phyloP scores from a whole-genome alignment of 2,329 filamentous ascomycete genomes.

The Dryadomyces sulphureus region DNA sequence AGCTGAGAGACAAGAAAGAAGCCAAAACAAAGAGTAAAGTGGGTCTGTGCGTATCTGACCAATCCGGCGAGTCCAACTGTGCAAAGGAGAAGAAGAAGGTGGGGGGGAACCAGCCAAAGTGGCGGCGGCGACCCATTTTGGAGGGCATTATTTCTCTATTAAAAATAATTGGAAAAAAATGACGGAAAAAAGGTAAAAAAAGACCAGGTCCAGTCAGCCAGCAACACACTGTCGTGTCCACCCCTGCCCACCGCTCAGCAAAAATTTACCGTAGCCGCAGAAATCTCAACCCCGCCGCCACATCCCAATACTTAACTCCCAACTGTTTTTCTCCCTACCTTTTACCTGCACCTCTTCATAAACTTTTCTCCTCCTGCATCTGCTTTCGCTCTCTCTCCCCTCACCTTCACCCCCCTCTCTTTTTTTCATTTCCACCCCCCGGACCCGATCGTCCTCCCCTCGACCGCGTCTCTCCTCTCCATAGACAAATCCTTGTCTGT shows the following conservation, averaged over 20 bases:
- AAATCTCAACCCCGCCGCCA: slow-evolving; percentile 12
- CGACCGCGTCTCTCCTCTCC: background rate
- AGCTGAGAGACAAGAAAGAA: no score
- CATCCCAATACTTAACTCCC: slow-evolving; percentile 4
- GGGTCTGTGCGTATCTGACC: no score
- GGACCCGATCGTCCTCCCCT: background rate
- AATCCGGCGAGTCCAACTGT: no score
- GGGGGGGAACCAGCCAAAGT: no score
- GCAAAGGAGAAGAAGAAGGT: no score
- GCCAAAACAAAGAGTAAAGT: no score
- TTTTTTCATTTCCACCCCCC: background rate
- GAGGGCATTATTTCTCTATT: background rate
- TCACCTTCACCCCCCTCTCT: background rate
- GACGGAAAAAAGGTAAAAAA: slow-evolving; percentile 1
- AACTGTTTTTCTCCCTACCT: slow-evolving; percentile 4
- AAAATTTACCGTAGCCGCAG: slow-evolving; percentile 11
- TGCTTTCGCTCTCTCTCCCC: background rate
- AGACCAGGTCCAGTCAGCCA: slow-evolving; percentile 3
- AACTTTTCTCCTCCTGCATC: background rate
- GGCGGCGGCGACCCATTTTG: no score
- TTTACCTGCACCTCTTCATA: slow-evolving; percentile 1
- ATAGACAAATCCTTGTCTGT: background rate
- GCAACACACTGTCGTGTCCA: slow-evolving; percentile 1
- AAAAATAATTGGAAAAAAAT: slow-evolving; percentile 32
- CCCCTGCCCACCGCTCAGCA: slow-evolving; percentile 10